These are phyloP conservation scores for Boletus rex-veris DNA, from an alignment of 768 basidiomycete species.

Conservation along the genomic window DNA sequence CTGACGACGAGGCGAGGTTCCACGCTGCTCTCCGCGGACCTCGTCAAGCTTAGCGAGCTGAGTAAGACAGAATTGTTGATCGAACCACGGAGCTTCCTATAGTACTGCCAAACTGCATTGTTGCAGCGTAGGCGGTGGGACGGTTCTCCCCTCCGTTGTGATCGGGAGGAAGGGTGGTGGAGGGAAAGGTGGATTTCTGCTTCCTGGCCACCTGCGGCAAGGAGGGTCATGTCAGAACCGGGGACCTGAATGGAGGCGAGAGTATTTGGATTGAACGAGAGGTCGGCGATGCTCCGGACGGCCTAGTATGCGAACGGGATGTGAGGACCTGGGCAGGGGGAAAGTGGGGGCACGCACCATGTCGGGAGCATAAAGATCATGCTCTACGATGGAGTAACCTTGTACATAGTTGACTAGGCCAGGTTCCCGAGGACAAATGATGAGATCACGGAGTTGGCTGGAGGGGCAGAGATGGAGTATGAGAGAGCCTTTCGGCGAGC, in stretches of 20 bases:
- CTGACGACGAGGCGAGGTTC: slow-evolving; percentile 79
- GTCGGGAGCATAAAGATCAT: slow-evolving; percentile 48
- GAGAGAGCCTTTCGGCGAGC: slow-evolving; percentile 2
- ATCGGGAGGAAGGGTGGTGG: slow-evolving; percentile 31
- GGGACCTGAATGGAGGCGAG: slow-evolving; percentile 54
- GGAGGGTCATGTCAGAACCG: slow-evolving; percentile 50
- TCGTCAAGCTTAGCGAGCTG: slow-evolving; percentile 58
- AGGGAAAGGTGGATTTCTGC: slow-evolving; percentile 67
- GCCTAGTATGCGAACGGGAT: slow-evolving; percentile 31
- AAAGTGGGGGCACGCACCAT: slow-evolving; percentile 37
- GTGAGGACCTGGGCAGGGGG: slow-evolving; percentile 14
- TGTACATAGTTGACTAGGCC: slow-evolving; percentile 66
- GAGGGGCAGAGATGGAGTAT: slow-evolving; percentile 6
- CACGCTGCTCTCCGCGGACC: slow-evolving; percentile 57
- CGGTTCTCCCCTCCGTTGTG: slow-evolving; percentile 14
- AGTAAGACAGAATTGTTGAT: slow-evolving; percentile 82
- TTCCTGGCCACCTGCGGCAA: slow-evolving; percentile 75
- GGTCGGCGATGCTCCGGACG: slow-evolving; percentile 48
- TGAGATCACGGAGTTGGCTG: slow-evolving; percentile 76
- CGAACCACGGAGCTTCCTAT: slow-evolving; percentile 53
- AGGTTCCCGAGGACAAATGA: slow-evolving; percentile 66
- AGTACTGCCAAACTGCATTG: slow-evolving; percentile 49
- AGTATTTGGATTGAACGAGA: slow-evolving; percentile 61
- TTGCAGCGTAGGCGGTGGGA: slow-evolving; percentile 10
- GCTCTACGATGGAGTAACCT: slow-evolving; percentile 52